Evolutionary conservation across 2,329 filamentous ascomycete species (phyloP).

Genomic region (Sarocladiaceae sp.): DNA sequence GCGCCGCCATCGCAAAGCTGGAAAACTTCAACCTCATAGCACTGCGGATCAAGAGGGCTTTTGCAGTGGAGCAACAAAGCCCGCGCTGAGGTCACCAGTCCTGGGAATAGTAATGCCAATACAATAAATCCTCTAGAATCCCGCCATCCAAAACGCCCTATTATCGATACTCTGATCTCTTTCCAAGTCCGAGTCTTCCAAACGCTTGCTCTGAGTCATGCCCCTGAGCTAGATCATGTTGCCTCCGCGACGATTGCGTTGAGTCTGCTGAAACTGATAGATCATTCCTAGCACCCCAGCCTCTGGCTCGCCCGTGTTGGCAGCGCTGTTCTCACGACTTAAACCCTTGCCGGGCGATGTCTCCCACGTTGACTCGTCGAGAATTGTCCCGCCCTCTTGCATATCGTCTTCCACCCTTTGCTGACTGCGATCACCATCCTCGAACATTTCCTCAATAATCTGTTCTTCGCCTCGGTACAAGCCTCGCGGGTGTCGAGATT

Average conservation of each 20-base stretch:
- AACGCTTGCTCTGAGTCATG: neutral
- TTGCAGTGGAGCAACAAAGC: neutral
- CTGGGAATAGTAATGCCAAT: too few relatives aligned
- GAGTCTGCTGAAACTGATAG: constrained; percentile 44
- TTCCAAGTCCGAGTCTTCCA: too few relatives aligned
- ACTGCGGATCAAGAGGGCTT: neutral
- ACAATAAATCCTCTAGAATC: too few relatives aligned
- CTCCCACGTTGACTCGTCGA: constrained; percentile 59
- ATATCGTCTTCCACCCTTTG: constrained; percentile 50
- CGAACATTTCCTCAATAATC: constrained; percentile 58
- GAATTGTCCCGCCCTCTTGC: constrained; percentile 45
- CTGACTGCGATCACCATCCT: constrained; percentile 42
- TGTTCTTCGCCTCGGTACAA: constrained; percentile 42
- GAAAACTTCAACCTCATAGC: too few relatives aligned
- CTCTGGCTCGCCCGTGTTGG: constrained; percentile 41
- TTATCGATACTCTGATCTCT: too few relatives aligned
- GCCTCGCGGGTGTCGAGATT: constrained; percentile 39
- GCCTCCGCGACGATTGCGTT: constrained; percentile 43
- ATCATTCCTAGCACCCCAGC: constrained; percentile 54
- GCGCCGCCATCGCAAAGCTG: neutral
- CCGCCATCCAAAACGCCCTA: neutral
- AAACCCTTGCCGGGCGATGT: constrained; percentile 43
- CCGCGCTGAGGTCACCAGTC: too few relatives aligned
- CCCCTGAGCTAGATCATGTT: neutral
- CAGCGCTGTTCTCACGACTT: constrained; percentile 48